These are phyloP conservation scores for Fusarium nygamai DNA, from an alignment of 2,329 filamentous ascomycete genomes.

Conservation along the genomic window DNA sequence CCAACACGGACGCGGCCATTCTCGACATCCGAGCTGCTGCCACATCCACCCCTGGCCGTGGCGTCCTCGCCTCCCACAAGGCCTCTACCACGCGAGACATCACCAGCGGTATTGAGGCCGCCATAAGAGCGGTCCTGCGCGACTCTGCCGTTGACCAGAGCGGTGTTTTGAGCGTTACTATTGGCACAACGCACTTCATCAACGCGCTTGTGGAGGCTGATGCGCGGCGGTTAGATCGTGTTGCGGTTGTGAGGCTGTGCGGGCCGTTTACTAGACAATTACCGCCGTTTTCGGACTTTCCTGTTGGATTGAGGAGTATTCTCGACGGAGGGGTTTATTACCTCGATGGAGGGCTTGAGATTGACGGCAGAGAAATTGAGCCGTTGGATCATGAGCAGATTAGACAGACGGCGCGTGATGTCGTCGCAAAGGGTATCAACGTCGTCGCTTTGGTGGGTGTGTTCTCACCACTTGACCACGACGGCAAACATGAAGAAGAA, in stretches of 20 bases:
- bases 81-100: conserved; percentile 61
- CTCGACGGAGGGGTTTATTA: conserved; percentile 54
- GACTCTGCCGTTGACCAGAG: conserved; percentile 50
- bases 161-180: conserved; percentile 57
- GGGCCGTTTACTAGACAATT: conserved; percentile 56
- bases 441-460: conserved; percentile 56
- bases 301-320: conserved; percentile 51
- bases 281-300: conserved; percentile 59
- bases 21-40: conserved; percentile 53
- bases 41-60: conserved; percentile 47
- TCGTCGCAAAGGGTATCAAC: conserved; percentile 49
- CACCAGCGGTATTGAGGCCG: conserved; percentile 58
- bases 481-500: conserved; percentile 52
- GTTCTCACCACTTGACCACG: conserved; percentile 57
- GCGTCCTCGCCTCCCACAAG: conserved; percentile 59
- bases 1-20: conserved; percentile 57
- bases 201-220: conserved; percentile 60
- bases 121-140: conserved; percentile 55
- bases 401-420: conserved; percentile 44
- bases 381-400: conserved; percentile 52
- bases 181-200: conserved; percentile 62
- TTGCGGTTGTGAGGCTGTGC: conserved; percentile 58
- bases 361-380: conserved; percentile 58
- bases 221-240: conserved; percentile 53
- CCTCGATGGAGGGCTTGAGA: conserved; percentile 58